These are phyloP conservation scores for Monosporozyma servazzii DNA, from an alignment of 805 yeast genomes.

Conservation along the genomic window DNA sequence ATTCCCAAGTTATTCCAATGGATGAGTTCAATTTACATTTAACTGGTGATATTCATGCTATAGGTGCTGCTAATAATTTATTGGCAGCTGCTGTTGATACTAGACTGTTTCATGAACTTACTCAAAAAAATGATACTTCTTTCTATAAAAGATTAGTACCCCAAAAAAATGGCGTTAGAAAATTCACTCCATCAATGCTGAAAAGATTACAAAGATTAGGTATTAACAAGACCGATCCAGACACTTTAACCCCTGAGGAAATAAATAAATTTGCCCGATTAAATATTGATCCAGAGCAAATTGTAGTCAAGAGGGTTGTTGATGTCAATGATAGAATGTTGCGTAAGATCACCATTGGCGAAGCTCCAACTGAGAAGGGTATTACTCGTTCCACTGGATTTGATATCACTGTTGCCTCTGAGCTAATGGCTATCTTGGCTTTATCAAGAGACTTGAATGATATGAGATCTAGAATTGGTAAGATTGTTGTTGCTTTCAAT, in stretches of 20 bases:
- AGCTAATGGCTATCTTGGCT: slow-evolving; percentile 92
- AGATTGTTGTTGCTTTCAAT: slow-evolving; percentile 80
- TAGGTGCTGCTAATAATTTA: slow-evolving; percentile 85
- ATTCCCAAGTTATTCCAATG: slow-evolving; percentile 96
- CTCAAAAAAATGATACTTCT: slow-evolving; percentile 70
- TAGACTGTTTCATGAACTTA: slow-evolving; percentile 87
- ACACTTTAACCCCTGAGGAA: slow-evolving; percentile 71
- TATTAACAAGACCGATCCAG: slow-evolving; percentile 71
- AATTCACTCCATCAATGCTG: slow-evolving; percentile 70
- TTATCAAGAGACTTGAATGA: slow-evolving; percentile 69
- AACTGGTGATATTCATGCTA: slow-evolving; percentile 97
- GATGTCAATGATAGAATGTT: slow-evolving; percentile 90
- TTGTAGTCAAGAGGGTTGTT: slow-evolving; percentile 87
- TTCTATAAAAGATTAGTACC: slow-evolving; percentile 84
- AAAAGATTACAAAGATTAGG: slow-evolving; percentile 72
- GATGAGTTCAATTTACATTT: slow-evolving; percentile 96
- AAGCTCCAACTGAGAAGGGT: slow-evolving; percentile 90
- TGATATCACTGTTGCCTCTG: slow-evolving; percentile 94
- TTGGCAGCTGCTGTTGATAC: slow-evolving; percentile 96
- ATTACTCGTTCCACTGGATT: slow-evolving; percentile 80
- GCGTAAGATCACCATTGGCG: slow-evolving; percentile 81
- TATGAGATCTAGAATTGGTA: slow-evolving; percentile 80
- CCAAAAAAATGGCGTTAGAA: slow-evolving; percentile 67
- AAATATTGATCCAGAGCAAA: slow-evolving; percentile 81
- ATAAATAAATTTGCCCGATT: slow-evolving; percentile 66